phyloP scores from a whole-genome alignment of 2,329 filamentous ascomycete species.

The Biscogniauxia sp. region DNA sequence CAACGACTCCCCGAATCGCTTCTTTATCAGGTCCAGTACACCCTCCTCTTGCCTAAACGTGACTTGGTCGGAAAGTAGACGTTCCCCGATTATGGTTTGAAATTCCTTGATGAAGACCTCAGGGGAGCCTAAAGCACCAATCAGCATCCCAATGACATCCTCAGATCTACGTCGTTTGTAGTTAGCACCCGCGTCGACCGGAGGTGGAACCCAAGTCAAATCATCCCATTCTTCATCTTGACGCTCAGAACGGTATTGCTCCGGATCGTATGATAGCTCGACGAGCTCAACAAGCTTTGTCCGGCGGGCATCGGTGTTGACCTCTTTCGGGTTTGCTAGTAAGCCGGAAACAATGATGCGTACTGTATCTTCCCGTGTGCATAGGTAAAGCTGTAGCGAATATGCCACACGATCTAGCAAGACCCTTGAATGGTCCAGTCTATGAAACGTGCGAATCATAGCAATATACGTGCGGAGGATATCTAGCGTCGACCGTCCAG shows the following conservation, averaged over 20 bases:
- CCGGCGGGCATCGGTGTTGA: constrained; percentile 37
- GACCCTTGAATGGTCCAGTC: constrained; percentile 74
- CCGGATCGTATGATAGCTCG: constrained; percentile 60
- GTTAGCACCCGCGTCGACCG: constrained; percentile 87
- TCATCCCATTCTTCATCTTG: constrained; percentile 76
- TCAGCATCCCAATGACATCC: constrained; percentile 88
- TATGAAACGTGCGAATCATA: constrained; percentile 74
- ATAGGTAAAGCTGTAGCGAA: constrained; percentile 72
- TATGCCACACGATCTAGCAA: constrained; percentile 71
- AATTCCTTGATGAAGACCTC: constrained; percentile 95
- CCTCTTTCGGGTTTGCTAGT: constrained; percentile 58
- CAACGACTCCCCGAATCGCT: constrained; percentile 79
- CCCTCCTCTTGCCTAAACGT: constrained; percentile 77
- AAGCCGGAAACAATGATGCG: constrained; percentile 74
- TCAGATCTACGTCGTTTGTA: constrained; percentile 86
- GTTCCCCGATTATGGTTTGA: constrained; percentile 82
- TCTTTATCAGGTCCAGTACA: constrained; percentile 82
- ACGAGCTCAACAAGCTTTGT: constrained; percentile 66
- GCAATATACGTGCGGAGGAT: constrained; percentile 76
- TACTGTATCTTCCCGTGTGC: constrained; percentile 74
- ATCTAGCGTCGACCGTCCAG: constrained; percentile 71
- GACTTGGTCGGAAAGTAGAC: constrained; percentile 65
- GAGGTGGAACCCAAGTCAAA: constrained; percentile 89
- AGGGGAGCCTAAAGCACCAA: constrained; percentile 82
- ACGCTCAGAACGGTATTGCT: constrained; percentile 51